Conservation (phyloP, 1,284 basidiomycete genomes). For the Cystobasidium sp. region DNA sequence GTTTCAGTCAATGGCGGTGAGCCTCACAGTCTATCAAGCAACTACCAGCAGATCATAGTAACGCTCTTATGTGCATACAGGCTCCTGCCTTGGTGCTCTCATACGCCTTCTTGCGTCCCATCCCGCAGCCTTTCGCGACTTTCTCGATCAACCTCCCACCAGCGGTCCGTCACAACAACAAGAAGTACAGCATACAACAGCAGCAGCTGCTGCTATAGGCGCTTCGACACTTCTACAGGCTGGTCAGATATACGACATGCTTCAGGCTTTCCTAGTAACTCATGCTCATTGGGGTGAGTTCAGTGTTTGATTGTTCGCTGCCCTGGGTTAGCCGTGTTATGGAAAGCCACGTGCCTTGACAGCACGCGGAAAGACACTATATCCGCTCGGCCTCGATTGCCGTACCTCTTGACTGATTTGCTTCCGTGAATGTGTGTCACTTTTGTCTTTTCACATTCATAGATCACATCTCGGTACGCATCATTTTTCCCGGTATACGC, state of each 20-base stretch:
- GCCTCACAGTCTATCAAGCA: constrained; percentile 8
- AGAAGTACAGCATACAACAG: neutral
- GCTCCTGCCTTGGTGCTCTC: constrained; percentile 53
- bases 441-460: constrained; percentile 31
- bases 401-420: neutral
- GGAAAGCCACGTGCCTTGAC: constrained; percentile 13
- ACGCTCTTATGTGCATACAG: constrained; percentile 33
- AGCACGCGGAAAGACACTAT: too few species aligned
- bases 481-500: neutral
- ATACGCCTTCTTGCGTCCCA: constrained; percentile 47
- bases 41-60: neutral
- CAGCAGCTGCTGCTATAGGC: neutral
- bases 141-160: constrained; percentile 31
- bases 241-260: constrained; percentile 30
- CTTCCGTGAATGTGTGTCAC: neutral
- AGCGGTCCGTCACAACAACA: constrained; percentile 6
- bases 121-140: constrained; percentile 47
- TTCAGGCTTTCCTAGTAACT: constrained; percentile 47
- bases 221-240: constrained; percentile 9
- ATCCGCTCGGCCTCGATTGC: neutral
- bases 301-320: neutral
- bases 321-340: neutral
- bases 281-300: constrained; percentile 49
- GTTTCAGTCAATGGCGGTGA: constrained; percentile 56
- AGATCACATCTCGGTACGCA: constrained; percentile 53